Evolutionary conservation across 805 yeast species (phyloP), one percentile per base, ranked within the genome.

Genomic region (Nakazawaea holstii): DNA sequence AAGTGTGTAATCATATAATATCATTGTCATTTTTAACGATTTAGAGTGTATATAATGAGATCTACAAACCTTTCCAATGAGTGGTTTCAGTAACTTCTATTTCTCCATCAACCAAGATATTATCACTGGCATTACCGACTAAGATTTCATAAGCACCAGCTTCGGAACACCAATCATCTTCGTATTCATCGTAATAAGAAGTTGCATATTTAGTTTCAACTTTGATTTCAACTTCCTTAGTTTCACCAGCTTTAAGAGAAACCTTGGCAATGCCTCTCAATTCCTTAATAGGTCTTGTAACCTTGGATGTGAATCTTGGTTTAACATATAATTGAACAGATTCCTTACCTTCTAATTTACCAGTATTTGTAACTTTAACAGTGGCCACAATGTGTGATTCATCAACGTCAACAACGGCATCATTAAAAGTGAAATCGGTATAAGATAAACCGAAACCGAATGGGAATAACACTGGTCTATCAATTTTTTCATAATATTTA

Each of bases 401-500:
- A 11, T 56, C 61, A 20, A 52, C 56, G 6, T 52, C 45, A 9
- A 69, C 69, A 35, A 50, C 50, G 55, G 74, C 61, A 51, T 70
- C 59, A 9, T 62, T 56, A 49, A 72, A 58, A 35, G 59, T 63
- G 54, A 76, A 79, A 0, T 66, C 53, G 17, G 82, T 70, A 62
- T 78, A 79, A 2, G 83, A 77, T 53, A 77, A 67, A 39, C 84
- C 84, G 53, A 59, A 68, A 5, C 84, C 84, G 57, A 79, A 79
- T 40, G 83, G 80, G 65, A 68, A 79, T 39, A 71, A 64, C 4
- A 73, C 79, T 27, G 67, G 65, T 39, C 60, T 60, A 49, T 72
- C 68, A 40, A 67, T 57, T 59, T 70, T 73, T 55, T 79, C 83
- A 60, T 76, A 79, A 62, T 61, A 76, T 51, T 79, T 65, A 65